Conservation (phyloP, 768 basidiomycete species). For the Tulasnella sp. region DNA sequence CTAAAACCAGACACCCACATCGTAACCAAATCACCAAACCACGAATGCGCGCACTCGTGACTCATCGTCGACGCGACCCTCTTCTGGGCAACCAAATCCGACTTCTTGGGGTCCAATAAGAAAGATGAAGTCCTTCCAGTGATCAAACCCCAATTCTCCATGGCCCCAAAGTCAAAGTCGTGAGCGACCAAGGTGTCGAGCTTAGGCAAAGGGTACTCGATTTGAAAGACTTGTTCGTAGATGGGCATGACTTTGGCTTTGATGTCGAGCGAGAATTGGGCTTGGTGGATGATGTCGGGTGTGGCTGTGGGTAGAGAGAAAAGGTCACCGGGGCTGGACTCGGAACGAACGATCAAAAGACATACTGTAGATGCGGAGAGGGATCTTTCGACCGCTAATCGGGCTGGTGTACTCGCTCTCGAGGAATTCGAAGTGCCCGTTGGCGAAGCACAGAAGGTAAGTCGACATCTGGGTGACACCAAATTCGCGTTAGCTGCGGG, state of each 20-base stretch:
- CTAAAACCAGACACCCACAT: no score
- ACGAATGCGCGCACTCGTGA: no score
- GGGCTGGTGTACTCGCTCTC: constrained; percentile 75
- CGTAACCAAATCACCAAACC: no score
- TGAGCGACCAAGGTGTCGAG: constrained; percentile 86
- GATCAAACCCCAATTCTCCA: constrained; percentile 96
- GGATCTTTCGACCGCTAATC: constrained; percentile 71
- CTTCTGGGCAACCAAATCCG: no score
- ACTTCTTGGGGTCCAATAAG: constrained; percentile 65
- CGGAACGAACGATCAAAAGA: background rate
- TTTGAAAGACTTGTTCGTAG: constrained; percentile 90
- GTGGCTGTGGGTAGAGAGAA: constrained; percentile 64
- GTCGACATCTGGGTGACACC: constrained; percentile 57
- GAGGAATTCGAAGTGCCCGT: constrained; percentile 69
- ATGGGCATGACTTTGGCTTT: constrained; percentile 75
- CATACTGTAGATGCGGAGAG: constrained; percentile 78
- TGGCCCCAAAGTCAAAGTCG: constrained; percentile 87
- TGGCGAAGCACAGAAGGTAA: constrained; percentile 85
- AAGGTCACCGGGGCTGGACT: no score
- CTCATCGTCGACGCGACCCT: no score
- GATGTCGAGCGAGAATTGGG: constrained; percentile 80
- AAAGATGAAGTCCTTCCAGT: constrained; percentile 81
- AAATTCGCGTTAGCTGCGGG: no score
- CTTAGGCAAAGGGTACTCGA: constrained; percentile 90
- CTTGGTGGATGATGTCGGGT: constrained; percentile 74